Percentiles rank a stretch among this genome's conserved stretches.
These are phyloP conservation scores for Aureobasidium sp. DNA, from an alignment of 2,329 filamentous ascomycete species.

Conservation along the genomic window DNA sequence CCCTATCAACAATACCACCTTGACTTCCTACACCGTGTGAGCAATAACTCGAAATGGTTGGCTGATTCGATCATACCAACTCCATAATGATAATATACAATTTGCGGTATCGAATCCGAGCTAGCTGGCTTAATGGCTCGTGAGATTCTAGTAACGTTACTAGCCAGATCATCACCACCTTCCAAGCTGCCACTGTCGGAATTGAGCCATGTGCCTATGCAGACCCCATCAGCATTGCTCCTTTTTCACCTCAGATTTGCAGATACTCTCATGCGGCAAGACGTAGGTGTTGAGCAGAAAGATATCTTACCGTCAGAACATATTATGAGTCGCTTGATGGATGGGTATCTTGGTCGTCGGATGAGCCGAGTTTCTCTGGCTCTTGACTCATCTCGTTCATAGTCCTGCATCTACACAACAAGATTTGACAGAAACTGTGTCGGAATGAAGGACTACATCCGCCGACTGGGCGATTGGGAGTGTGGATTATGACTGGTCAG, in stretches of 20 bases:
- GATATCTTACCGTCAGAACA: conserved; percentile 45
- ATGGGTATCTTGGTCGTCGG: conserved; percentile 2
- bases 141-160: conserved; percentile 56
- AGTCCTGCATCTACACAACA: conserved; percentile 16
- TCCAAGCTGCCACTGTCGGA: conserved; percentile 52
- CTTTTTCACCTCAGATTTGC: not conserved
- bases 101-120: conserved; percentile 54
- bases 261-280: not conserved
- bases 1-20: conserved; percentile 46
- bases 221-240: not conserved
- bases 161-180: conserved; percentile 48
- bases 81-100: conserved; percentile 58
- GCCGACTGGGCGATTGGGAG: not conserved
- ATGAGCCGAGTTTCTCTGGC: conserved; percentile 20
- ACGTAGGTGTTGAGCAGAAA: not conserved
- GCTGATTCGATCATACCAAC: conserved; percentile 41
- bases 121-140: conserved; percentile 55
- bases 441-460: not conserved
- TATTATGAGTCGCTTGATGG: conserved; percentile 38
- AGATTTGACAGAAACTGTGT: not conserved
- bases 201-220: conserved; percentile 52
- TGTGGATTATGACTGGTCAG: not conserved
- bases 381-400: conserved; percentile 9
- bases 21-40: conserved; percentile 5
- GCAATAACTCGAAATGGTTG: not conserved